Conservation (phyloP, 2,329 filamentous ascomycete genomes). For the Colletotrichum sp. region DNA sequence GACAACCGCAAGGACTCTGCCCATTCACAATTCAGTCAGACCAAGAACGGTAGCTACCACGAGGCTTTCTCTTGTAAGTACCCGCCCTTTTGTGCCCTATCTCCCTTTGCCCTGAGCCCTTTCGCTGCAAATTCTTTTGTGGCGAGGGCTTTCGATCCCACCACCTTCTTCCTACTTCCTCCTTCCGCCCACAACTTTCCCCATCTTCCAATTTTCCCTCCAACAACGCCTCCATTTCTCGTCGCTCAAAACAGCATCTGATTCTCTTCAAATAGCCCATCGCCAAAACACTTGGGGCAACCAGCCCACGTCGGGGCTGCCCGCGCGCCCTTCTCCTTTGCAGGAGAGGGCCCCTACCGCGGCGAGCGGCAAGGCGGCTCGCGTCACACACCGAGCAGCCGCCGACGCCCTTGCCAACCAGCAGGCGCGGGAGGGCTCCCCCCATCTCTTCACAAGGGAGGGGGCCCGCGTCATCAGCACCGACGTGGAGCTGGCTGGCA, state of each 20-base stretch:
- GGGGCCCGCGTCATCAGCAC: background rate
- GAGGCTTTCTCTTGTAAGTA: background rate
- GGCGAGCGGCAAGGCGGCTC: background rate
- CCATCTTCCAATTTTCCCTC: background rate
- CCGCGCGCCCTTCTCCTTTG: background rate
- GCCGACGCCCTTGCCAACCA: slow-evolving; percentile 1
- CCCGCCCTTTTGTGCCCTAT: background rate
- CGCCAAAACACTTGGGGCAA: background rate
- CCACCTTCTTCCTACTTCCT: background rate
- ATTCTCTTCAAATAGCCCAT: background rate
- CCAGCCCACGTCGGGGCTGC: background rate
- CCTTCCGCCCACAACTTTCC: background rate
- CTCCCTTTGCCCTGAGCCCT: background rate
- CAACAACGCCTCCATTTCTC: background rate
- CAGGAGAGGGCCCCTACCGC: background rate
- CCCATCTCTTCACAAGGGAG: background rate
- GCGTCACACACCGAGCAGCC: background rate
- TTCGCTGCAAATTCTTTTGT: background rate
- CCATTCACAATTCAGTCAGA: background rate
- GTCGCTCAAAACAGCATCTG: background rate
- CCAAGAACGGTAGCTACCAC: background rate
- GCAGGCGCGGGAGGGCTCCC: background rate
- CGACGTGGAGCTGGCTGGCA: slow-evolving; percentile 16
- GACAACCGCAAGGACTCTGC: background rate
- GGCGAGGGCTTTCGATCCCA: background rate